Conservation (phyloP, 768 basidiomycete genomes). For the Tulasnella sp. region DNA sequence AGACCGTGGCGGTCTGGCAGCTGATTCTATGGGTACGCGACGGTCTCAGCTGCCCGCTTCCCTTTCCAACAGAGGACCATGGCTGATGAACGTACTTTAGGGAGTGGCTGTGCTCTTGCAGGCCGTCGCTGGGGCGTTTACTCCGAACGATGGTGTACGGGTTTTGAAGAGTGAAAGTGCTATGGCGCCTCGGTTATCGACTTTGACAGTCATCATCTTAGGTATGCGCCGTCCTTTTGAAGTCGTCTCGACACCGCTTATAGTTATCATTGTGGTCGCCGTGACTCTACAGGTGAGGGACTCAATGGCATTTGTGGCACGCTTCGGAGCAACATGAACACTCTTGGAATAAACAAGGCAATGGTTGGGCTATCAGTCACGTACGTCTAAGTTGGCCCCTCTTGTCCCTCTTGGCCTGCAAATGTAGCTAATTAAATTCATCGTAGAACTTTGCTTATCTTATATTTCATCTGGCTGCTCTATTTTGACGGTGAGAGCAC, state of each 20-base stretch:
- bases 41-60: no score
- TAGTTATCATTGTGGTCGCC: background rate
- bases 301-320: background rate
- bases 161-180: background rate
- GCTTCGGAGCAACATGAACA: background rate
- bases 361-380: background rate
- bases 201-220: background rate
- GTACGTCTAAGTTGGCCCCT: background rate
- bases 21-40: background rate
- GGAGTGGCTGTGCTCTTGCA: background rate
- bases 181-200: background rate
- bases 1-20: background rate
- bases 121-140: background rate
- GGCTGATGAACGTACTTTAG: background rate
- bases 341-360: background rate
- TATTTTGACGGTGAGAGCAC: background rate
- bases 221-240: background rate
- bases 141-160: background rate
- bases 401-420: background rate
- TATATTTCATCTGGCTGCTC: slow-evolving; percentile 2
- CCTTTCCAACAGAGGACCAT: no score
- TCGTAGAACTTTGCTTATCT: background rate
- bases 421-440: background rate
- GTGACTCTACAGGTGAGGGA: background rate
- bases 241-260: background rate